phyloP scores from a whole-genome alignment of 164 flowering plant genomes.

The Dillenia turbinata region DNA sequence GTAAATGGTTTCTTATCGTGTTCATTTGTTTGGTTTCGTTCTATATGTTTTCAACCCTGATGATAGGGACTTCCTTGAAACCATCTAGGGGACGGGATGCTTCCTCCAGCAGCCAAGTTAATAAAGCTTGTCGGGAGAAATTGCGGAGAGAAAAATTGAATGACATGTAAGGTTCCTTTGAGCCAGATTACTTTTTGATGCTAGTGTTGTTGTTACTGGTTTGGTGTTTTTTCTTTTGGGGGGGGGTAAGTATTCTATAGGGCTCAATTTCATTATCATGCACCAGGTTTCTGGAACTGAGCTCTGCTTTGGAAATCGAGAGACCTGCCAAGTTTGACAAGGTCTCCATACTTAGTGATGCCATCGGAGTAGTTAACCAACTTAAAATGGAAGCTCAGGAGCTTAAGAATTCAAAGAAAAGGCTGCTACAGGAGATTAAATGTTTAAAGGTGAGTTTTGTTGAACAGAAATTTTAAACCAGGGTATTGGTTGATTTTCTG shows the following conservation, averaged over 20 bases:
- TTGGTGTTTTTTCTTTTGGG: not conserved
- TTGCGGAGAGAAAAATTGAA: constrained; percentile 29
- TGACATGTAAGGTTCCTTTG: constrained; percentile 15
- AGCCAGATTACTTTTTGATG: too few species aligned
- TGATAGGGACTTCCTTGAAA: too few species aligned
- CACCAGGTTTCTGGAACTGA: constrained; percentile 52
- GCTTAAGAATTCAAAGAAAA: constrained; percentile 47
- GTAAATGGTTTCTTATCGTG: too few species aligned
- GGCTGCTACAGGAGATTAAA: constrained; percentile 43
- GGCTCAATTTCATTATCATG: not conserved
- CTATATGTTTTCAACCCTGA: too few species aligned
- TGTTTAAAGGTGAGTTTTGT: constrained; percentile 35
- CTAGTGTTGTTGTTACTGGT: too few species aligned
- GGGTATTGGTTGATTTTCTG: too few species aligned
- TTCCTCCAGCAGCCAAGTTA: constrained; percentile 13
- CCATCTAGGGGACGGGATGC: constrained; percentile 1
- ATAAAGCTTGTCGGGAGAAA: constrained; percentile 35
- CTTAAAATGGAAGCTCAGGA: constrained; percentile 44
- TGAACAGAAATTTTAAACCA: too few species aligned
- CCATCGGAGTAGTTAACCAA: constrained; percentile 43
- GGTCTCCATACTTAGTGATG: constrained; percentile 44
- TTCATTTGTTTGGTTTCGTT: too few species aligned
- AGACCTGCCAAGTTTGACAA: constrained; percentile 47
- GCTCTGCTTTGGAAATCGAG: constrained; percentile 49
- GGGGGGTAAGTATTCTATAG: not conserved